These are phyloP conservation scores for Hyphopichia buzzinii DNA, from an alignment of 1,139 yeast species.

Conservation along the genomic window DNA sequence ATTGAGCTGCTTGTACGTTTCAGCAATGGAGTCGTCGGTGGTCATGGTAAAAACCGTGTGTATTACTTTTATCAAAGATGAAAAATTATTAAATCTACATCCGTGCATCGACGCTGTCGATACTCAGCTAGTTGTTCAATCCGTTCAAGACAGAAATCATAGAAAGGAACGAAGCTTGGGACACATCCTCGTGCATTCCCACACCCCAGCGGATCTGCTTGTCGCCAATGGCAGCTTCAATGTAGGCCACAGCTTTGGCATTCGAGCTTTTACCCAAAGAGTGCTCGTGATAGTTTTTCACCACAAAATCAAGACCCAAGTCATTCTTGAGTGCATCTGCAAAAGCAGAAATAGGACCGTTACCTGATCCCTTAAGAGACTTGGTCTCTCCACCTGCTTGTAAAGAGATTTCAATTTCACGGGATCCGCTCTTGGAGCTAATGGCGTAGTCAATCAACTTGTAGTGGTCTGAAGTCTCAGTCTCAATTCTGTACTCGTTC, in stretches of 20 bases:
- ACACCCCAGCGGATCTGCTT: constrained; percentile 79
- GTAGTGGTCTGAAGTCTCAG: constrained; percentile 24
- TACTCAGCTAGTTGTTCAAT: constrained; percentile 16
- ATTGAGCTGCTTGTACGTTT: constrained; percentile 39
- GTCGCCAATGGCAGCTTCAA: constrained; percentile 58
- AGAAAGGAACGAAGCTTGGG: constrained; percentile 83
- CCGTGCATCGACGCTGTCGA: not conserved
- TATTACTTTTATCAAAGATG: not conserved
- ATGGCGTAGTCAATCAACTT: constrained; percentile 53
- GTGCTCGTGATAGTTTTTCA: constrained; percentile 86
- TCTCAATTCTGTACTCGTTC: constrained; percentile 57
- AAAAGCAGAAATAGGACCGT: constrained; percentile 94
- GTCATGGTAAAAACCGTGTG: not conserved
- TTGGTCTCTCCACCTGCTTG: constrained; percentile 48
- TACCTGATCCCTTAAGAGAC: constrained; percentile 70
- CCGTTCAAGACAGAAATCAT: constrained; percentile 71
- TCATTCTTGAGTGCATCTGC: constrained; percentile 68
- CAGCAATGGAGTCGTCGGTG: constrained; percentile 22
- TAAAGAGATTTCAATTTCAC: constrained; percentile 36
- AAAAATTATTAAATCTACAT: not conserved
- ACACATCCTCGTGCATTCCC: constrained; percentile 90
- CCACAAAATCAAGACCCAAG: constrained; percentile 62
- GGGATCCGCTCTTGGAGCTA: constrained; percentile 29
- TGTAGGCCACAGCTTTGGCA: constrained; percentile 88
- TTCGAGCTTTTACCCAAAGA: constrained; percentile 84